Conservation (phyloP, 139 green algal species). For the Coelastrella sp. region DNA sequence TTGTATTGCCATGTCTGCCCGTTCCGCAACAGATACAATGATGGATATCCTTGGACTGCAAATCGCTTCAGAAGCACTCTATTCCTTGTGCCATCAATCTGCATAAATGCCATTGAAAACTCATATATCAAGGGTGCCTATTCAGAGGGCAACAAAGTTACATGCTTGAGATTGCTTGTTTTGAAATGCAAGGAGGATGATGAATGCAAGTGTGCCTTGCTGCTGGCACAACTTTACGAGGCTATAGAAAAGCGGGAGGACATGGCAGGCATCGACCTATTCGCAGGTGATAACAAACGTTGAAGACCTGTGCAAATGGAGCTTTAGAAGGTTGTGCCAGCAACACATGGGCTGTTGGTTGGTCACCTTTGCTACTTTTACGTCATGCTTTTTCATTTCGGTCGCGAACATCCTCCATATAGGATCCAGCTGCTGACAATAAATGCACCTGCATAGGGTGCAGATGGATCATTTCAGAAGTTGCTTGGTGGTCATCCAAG, state of each 20-base stretch:
- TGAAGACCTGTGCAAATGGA: too few relatives aligned
- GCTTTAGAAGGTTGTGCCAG: too few relatives aligned
- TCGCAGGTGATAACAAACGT: too few relatives aligned
- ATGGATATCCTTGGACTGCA: conserved; percentile 51
- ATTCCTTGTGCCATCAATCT: conserved; percentile 56
- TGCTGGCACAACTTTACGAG: too few relatives aligned
- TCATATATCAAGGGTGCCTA: background rate
- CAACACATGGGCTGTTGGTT: background rate
- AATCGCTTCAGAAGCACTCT: conserved; percentile 51
- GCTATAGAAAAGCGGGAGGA: too few relatives aligned
- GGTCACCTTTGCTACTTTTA: conserved; percentile 54
- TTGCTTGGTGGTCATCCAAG: background rate
- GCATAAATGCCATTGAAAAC: background rate
- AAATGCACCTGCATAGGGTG: conserved; percentile 46
- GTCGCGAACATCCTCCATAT: conserved; percentile 48
- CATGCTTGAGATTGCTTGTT: background rate
- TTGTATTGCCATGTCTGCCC: conserved; percentile 55
- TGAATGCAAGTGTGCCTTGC: too few relatives aligned
- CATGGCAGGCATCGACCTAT: too few relatives aligned
- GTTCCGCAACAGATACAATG: conserved; percentile 52
- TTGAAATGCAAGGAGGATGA: background rate
- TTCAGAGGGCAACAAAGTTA: too few relatives aligned
- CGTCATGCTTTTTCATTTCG: conserved; percentile 38
- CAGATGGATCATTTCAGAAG: background rate
- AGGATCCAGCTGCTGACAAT: conserved; percentile 60